Evolutionary conservation across 75 land plant genomes (phyloP).

Genomic region (Picea sitchensis): DNA sequence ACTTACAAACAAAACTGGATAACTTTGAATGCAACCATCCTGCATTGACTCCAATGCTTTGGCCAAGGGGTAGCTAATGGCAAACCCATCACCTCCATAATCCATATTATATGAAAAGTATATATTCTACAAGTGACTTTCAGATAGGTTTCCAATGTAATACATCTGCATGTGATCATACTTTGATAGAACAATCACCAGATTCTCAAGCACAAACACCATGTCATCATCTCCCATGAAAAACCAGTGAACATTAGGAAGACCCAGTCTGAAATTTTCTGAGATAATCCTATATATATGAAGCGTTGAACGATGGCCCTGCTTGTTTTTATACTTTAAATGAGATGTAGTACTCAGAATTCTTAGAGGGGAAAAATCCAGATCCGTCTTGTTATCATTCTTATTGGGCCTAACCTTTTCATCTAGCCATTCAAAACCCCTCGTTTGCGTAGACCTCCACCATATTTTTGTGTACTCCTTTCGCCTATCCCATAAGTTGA

Average conservation of each 20-base stretch:
- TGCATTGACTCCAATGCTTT: constrained; percentile 38
- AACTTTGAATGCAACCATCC: constrained; percentile 36
- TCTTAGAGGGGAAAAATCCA: constrained; percentile 33
- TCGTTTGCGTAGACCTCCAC: constrained; percentile 52
- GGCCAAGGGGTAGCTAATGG: constrained; percentile 41
- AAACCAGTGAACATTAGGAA: constrained; percentile 58
- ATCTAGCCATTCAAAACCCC: constrained; percentile 76
- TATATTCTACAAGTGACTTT: constrained; percentile 37
- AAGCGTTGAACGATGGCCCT: constrained; percentile 55
- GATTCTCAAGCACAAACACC: constrained; percentile 47
- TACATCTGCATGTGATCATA: constrained; percentile 45
- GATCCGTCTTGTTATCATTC: neutral
- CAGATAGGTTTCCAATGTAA: constrained; percentile 39
- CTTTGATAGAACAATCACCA: constrained; percentile 37
- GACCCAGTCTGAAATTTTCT: constrained; percentile 50
- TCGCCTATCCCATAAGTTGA: constrained; percentile 55
- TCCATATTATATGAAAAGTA: constrained; percentile 29
- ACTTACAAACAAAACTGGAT: constrained; percentile 37
- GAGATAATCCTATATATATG: constrained; percentile 62
- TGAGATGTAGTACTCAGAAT: constrained; percentile 45
- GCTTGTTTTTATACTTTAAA: constrained; percentile 48
- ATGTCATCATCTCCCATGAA: constrained; percentile 93
- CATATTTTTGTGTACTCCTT: constrained; percentile 65
- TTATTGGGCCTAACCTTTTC: constrained; percentile 11
- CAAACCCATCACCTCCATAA: constrained; percentile 43